These are phyloP conservation scores for Pythium brassicae DNA, from an alignment of 352 stramenopile species.

Conservation along the genomic window DNA sequence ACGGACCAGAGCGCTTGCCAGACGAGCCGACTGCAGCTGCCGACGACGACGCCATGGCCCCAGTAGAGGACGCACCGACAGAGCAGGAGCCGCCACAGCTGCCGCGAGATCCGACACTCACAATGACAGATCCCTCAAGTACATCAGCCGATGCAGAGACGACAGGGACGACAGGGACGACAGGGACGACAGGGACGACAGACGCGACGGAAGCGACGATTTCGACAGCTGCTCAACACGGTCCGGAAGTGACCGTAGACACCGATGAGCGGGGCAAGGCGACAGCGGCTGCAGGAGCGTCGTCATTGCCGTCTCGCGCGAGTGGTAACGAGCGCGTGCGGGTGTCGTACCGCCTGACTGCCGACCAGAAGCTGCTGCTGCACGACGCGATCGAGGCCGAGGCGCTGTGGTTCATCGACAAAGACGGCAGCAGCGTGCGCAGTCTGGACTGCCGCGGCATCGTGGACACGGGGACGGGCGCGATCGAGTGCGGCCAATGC, in stretches of 20 bases:
- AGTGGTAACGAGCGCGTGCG: conserved; percentile 1
- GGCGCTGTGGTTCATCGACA: conserved; percentile 77
- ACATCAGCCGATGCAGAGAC: neutral
- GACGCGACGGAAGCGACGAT: neutral
- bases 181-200: too few relatives aligned
- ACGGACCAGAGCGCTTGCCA: neutral
- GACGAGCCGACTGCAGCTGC: neutral
- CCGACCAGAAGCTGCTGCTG: conserved; percentile 56
- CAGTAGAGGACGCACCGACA: neutral
- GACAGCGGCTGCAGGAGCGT: neutral
- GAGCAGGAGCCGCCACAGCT: neutral
- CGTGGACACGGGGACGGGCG: conserved; percentile 33
- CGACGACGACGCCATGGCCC: neutral
- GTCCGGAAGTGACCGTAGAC: neutral
- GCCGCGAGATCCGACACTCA: neutral
- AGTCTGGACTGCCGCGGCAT: conserved; percentile 63
- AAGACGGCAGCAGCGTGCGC: conserved; percentile 61
- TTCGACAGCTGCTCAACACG: neutral
- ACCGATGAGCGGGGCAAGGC: too few relatives aligned
- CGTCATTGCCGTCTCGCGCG: neutral
- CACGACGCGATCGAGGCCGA: conserved; percentile 75
- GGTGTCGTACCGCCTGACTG: neutral
- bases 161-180: neutral
- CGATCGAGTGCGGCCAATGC: conserved; percentile 41
- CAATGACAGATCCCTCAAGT: neutral